phyloP scores from a whole-genome alignment of 768 basidiomycete species.

The Panaeolus papilionaceus region DNA sequence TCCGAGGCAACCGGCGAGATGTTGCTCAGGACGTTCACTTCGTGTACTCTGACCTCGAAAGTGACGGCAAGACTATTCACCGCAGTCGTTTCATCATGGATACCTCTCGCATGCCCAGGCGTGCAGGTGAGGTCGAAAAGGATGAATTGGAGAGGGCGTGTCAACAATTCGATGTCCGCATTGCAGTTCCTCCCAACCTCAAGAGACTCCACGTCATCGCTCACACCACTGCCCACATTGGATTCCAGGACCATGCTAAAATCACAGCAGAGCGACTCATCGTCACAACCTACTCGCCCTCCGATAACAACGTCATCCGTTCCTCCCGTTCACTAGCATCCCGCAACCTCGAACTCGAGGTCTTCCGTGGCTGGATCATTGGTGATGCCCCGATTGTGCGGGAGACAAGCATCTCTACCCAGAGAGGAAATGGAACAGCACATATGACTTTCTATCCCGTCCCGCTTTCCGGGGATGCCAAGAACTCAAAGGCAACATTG shows the following conservation, averaged over 20 bases:
- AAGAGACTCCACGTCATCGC: conserved; percentile 54
- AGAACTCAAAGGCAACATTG: conserved; percentile 44
- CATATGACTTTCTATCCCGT: conserved; percentile 56
- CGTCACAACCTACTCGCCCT: conserved; percentile 43
- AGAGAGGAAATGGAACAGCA: conserved; percentile 55
- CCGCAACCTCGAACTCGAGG: conserved; percentile 46
- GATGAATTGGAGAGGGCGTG: conserved; percentile 36
- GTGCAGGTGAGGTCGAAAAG: conserved; percentile 15
- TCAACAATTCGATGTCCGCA: conserved; percentile 60
- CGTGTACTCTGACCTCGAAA: conserved; percentile 37
- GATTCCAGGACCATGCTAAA: conserved; percentile 51
- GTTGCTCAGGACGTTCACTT: conserved; percentile 47
- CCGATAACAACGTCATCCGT: conserved; percentile 52
- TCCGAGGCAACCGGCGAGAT: conserved; percentile 48
- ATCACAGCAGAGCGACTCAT: conserved; percentile 48
- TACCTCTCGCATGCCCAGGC: conserved; percentile 38
- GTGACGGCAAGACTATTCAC: conserved; percentile 32
- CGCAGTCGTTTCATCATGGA: conserved; percentile 45
- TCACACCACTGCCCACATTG: conserved; percentile 51
- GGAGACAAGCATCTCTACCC: conserved; percentile 48
- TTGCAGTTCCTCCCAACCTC: conserved; percentile 57
- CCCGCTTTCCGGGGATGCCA: conserved; percentile 33
- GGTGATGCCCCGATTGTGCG: conserved; percentile 57
- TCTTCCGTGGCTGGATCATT: conserved; percentile 64
- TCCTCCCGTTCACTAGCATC: conserved; percentile 44